Percentiles rank a stretch among this genome's conserved stretches.
Evolutionary conservation across 306 rosid genomes (phyloP).

Genomic region (Quercus suber): DNA sequence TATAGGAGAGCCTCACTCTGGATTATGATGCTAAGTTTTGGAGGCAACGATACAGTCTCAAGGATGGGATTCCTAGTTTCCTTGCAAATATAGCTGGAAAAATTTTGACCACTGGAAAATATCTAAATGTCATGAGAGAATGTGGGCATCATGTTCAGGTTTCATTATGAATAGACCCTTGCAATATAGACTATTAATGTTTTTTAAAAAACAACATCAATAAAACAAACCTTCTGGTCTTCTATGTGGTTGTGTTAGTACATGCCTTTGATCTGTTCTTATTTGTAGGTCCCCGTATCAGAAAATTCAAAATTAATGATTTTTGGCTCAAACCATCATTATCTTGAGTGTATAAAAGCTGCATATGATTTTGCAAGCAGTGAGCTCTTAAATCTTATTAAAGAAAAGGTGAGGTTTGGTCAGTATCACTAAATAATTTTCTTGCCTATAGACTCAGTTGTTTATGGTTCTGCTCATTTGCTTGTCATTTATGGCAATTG

Average conservation of each 20-base stretch:
- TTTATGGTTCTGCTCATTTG: conserved; percentile 11
- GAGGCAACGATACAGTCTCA: conserved; percentile 92
- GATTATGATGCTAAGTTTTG: conserved; percentile 92
- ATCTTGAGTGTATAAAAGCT: conserved; percentile 91
- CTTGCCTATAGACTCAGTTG: not conserved
- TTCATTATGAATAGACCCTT: conserved; percentile 6
- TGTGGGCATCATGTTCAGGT: conserved; percentile 99
- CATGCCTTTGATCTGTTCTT: conserved; percentile 26
- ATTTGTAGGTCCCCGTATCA: conserved; percentile 73
- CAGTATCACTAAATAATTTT: conserved; percentile 7
- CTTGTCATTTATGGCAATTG: not conserved
- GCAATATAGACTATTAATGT: not conserved
- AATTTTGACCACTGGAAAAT: conserved; percentile 96
- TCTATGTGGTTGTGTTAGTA: not conserved
- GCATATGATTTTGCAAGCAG: conserved; percentile 91
- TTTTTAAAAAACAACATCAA: not conserved
- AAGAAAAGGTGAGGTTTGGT: conserved; percentile 70
- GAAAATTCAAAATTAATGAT: conserved; percentile 80
- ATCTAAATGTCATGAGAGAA: conserved; percentile 97
- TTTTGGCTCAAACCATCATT: conserved; percentile 87
- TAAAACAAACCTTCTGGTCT: not conserved
- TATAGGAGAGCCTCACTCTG: conserved; percentile 91
- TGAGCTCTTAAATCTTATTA: conserved; percentile 88
- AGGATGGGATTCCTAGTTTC: conserved; percentile 97
- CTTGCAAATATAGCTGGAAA: conserved; percentile 75